Base-by-base conservation (phyloP, 306 rosid species). In the Elaeagnus macrophylla region DNA sequence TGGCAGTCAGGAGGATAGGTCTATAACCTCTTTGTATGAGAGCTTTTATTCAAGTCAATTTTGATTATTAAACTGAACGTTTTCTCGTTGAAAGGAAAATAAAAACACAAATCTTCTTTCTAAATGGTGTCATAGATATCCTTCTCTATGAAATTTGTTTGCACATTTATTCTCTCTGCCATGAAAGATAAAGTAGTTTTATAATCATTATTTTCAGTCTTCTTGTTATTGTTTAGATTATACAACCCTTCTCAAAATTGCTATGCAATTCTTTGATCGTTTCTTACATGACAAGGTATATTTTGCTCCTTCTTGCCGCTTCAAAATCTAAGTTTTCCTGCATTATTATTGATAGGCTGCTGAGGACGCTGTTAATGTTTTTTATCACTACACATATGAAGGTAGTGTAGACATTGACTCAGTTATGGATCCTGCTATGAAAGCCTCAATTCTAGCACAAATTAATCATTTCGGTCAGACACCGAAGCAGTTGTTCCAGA, bases 381-480 rank as follows among this genome's bases (percentile, higher is more conserved):
- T 93, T 77, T 93, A 88, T 71, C 95, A 93, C 68, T 93, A 93
- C 71, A 93, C 99, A 14, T 93, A 93, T 19, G 96, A 93, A 65
- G 99, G 99, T 69, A 88, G 87, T 61, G 99, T 93, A 59, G 96
- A 93, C 79, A 93, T 93, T 73, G 99, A 93, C 73, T 82, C 96
- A 1, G 95, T 93, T 64, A 84, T 83, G 15, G 96, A 93, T 75
- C 99, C 99, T 17, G 96, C 95, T 42, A 80, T 93, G 96, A 93
- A 93, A 75, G 99, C 99, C 73, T 88, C 99, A 66, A 93, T 93
- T 81, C 77, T 93, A 69, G 96, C 99, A 45, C 99, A 93, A 68
- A 93, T 93, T 55, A 93, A 93, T 79, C 96, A 93, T 78, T 93
- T 93, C 79, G 99, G 99, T 73, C 99, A 93, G 86, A 93, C 99